Percentiles rank a stretch among this genome's conserved stretches.
These are phyloP conservation scores for Penstemon barbatus DNA, from an alignment of 257 asterid genomes.

Conservation along the genomic window DNA sequence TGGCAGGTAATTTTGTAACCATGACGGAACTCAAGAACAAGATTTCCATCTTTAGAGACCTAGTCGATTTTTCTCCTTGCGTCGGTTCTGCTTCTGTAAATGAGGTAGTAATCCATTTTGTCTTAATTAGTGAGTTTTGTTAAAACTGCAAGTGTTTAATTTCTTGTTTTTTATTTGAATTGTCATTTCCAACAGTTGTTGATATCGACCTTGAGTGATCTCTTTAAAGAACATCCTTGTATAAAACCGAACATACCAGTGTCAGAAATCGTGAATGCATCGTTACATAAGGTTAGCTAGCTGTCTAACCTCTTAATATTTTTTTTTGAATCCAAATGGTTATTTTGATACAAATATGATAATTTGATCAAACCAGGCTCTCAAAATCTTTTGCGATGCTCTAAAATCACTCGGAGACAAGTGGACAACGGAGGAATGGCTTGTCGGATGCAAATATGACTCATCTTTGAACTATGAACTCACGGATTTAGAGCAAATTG, in stretches of 20 bases:
- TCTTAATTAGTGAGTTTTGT: neutral
- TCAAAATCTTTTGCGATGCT: slow-evolving; percentile 55
- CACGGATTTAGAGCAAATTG: slow-evolving; percentile 47
- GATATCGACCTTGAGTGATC: slow-evolving; percentile 66
- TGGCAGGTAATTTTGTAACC: slow-evolving; percentile 47
- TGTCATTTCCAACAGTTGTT: slow-evolving; percentile 50
- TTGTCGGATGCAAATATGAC: slow-evolving; percentile 52
- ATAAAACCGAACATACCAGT: slow-evolving; percentile 32
- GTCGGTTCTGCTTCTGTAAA: slow-evolving; percentile 53
- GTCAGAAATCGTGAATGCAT: slow-evolving; percentile 48
- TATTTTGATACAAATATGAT: neutral
- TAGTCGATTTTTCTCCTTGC: slow-evolving; percentile 82
- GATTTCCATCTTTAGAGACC: slow-evolving; percentile 69
- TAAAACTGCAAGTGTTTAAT: neutral
- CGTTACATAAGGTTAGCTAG: slow-evolving; percentile 58
- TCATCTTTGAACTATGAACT: slow-evolving; percentile 40
- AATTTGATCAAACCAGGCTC: slow-evolving; percentile 44
- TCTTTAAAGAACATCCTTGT: slow-evolving; percentile 51
- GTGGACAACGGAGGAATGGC: slow-evolving; percentile 82
- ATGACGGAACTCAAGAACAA: slow-evolving; percentile 63
- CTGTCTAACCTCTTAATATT: neutral
- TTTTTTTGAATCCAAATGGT: too few relatives aligned
- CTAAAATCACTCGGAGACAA: slow-evolving; percentile 68
- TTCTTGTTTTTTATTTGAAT: neutral
- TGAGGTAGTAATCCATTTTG: slow-evolving; percentile 45